A percentile compares a stretch with the other conserved stretches of the same genome.
phyloP scores from a whole-genome alignment of 2,329 filamentous ascomycete species.

The Aspergillus cejpii region DNA sequence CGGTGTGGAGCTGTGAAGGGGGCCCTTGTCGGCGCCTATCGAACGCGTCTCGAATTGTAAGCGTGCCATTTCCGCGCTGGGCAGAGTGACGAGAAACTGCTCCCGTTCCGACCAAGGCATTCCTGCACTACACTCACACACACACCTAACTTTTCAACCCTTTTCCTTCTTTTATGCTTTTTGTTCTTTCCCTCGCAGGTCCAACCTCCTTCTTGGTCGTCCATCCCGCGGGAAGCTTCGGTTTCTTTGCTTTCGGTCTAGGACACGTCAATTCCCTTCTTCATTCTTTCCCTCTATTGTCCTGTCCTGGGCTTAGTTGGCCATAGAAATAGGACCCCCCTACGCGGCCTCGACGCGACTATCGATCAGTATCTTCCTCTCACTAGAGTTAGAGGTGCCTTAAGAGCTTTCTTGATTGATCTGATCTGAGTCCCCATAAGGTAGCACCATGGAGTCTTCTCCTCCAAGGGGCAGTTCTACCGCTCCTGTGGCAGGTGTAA shows the following conservation, averaged over 20 bases:
- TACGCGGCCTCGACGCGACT: slow-evolving; percentile 19
- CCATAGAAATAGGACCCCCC: slow-evolving; percentile 11
- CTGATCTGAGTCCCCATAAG: slow-evolving; percentile 2
- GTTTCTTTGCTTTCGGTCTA: slow-evolving; percentile 17
- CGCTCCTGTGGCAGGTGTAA: slow-evolving; percentile 37
- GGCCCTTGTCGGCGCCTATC: slow-evolving; percentile 32
- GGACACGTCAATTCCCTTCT: slow-evolving; percentile 6
- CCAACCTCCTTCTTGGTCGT: slow-evolving; percentile 20
- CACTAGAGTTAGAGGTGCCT: slow-evolving; percentile 1
- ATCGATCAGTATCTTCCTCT: slow-evolving; percentile 18
- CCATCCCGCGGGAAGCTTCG: slow-evolving; percentile 12
- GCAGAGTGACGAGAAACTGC: slow-evolving; percentile 30
- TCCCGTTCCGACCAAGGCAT: slow-evolving; percentile 29
- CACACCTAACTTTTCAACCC: slow-evolving; percentile 23
- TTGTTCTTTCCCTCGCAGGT: slow-evolving; percentile 22
- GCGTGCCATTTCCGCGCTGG: slow-evolving; percentile 38
- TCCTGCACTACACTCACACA: slow-evolving; percentile 29
- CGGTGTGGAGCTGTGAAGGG: slow-evolving; percentile 24
- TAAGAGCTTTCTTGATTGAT: slow-evolving; percentile 6
- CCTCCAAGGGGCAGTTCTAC: slow-evolving; percentile 31
- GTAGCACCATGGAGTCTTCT: slow-evolving; percentile 37
- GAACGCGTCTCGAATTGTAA: slow-evolving; percentile 38
- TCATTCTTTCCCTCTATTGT: slow-evolving; percentile 11
- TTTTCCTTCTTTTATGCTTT: slow-evolving; percentile 19
- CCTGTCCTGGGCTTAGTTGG: slow-evolving; percentile 5